Conservation (phyloP, 768 basidiomycete genomes). For the Gloeophyllum trabeum region DNA sequence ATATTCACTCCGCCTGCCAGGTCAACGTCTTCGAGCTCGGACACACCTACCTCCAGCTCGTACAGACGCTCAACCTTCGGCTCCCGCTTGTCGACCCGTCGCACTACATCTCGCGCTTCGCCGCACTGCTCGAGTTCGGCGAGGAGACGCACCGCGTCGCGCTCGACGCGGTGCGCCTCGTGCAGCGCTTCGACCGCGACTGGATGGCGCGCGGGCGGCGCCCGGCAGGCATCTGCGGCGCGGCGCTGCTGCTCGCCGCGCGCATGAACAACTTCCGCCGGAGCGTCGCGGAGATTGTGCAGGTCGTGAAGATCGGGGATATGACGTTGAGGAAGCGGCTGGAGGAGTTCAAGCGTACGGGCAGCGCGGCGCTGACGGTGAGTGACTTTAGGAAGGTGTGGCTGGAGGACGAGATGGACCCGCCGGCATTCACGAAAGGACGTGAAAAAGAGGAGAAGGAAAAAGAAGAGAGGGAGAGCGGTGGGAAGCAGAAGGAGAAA, state of each 20-base stretch:
- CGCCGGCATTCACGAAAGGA: constrained; percentile 78
- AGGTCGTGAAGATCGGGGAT: constrained; percentile 98
- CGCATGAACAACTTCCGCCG: constrained; percentile 98
- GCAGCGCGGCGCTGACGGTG: constrained; percentile 75
- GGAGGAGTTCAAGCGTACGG: constrained; percentile 89
- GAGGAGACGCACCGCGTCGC: constrained; percentile 90
- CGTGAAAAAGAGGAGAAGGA: constrained; percentile 55
- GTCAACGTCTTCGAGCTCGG: constrained; percentile 98
- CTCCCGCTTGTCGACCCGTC: constrained; percentile 91
- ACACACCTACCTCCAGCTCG: constrained; percentile 89
- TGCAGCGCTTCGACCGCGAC: constrained; percentile 88
- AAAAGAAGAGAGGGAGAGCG: constrained; percentile 17
- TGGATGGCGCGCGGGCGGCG: constrained; percentile 96
- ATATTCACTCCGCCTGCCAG: constrained; percentile 24
- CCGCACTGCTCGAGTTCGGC: constrained; percentile 90
- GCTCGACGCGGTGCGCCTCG: constrained; percentile 86
- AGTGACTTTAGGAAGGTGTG: constrained; percentile 85
- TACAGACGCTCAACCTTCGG: constrained; percentile 75
- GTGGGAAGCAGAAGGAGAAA: constrained; percentile 16
- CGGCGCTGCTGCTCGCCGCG: constrained; percentile 87
- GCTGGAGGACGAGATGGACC: constrained; percentile 88
- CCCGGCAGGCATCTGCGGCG: constrained; percentile 96
- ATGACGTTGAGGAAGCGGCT: constrained; percentile 87
- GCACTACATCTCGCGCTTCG: constrained; percentile 93
- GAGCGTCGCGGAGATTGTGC: constrained; percentile 90